phyloP scores from a whole-genome alignment of 768 basidiomycete genomes.

The Suillus subluteus region DNA sequence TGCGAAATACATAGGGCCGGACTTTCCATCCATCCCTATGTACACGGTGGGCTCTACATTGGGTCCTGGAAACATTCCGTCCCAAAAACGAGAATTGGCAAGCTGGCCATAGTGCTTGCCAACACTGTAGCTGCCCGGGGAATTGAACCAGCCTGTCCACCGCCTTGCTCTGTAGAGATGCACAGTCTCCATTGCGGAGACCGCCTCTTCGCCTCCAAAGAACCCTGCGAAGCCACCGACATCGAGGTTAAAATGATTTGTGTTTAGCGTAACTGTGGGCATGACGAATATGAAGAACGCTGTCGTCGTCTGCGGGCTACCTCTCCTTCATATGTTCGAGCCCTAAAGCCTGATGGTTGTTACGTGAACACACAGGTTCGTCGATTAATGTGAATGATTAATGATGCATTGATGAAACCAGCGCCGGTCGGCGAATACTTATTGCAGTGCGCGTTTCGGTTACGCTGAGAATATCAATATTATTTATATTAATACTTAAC shows the following conservation, averaged over 20 bases:
- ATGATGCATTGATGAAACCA: too few species aligned
- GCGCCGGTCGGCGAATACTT: too few species aligned
- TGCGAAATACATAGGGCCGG: constrained; percentile 31
- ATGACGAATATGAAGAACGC: constrained; percentile 14
- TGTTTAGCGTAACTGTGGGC: constrained; percentile 13
- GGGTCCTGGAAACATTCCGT: constrained; percentile 36
- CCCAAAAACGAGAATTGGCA: constrained; percentile 33
- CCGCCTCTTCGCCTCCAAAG: constrained; percentile 43
- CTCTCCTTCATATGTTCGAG: not conserved
- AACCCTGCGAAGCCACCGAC: constrained; percentile 38
- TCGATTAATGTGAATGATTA: too few species aligned
- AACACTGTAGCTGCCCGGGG: constrained; percentile 39
- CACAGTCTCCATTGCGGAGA: constrained; percentile 40
- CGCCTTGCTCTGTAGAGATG: constrained; percentile 34
- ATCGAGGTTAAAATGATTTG: constrained; percentile 26
- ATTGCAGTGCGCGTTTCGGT: too few species aligned
- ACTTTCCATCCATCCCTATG: constrained; percentile 33
- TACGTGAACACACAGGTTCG: too few species aligned
- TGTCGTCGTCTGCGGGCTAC: not conserved
- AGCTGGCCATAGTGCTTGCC: constrained; percentile 36
- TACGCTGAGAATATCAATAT: too few species aligned
- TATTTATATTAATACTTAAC: too few species aligned
- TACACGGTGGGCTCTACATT: constrained; percentile 27
- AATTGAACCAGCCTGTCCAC: constrained; percentile 42
- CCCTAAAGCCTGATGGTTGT: too few species aligned